Evolutionary conservation across 257 asterid genomes (phyloP).

Genomic region (Plectranthus barbatus): DNA sequence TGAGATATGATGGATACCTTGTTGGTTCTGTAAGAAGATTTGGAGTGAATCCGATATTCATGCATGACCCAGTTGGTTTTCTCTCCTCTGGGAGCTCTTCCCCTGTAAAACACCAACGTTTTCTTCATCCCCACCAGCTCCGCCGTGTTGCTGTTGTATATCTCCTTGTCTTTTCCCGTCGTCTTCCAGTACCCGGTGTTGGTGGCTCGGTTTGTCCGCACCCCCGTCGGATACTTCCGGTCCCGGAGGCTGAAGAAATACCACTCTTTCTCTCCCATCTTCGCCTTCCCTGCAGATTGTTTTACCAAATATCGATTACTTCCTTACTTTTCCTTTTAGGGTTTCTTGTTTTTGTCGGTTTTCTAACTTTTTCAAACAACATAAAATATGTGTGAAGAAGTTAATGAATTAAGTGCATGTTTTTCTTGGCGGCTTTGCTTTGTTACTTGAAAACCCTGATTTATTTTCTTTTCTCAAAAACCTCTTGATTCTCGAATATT

Average conservation of each 20-base stretch:
- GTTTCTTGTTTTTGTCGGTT: too few species aligned
- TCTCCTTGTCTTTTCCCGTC: conserved; percentile 91
- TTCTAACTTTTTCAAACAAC: too few species aligned
- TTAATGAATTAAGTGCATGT: too few species aligned
- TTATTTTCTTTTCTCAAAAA: too few species aligned
- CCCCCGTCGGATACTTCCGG: conserved; percentile 87
- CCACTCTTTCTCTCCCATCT: conserved; percentile 95
- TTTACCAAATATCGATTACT: too few species aligned
- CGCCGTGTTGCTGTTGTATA: conserved; percentile 54
- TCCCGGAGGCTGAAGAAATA: conserved; percentile 87
- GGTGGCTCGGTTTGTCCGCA: conserved; percentile 86
- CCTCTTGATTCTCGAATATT: too few species aligned
- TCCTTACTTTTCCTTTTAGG: background rate
- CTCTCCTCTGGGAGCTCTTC: conserved; percentile 96
- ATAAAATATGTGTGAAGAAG: too few species aligned
- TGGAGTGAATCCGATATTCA: conserved; percentile 87
- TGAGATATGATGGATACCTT: too few species aligned
- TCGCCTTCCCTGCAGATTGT: conserved; percentile 55
- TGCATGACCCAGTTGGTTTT: conserved; percentile 97
- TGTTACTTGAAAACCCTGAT: too few species aligned
- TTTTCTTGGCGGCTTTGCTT: too few species aligned
- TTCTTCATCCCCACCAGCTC: conserved; percentile 92
- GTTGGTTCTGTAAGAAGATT: conserved; percentile 56
- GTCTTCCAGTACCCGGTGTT: conserved; percentile 89
- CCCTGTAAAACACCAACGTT: conserved; percentile 76